Base-by-base conservation (phyloP, 768 basidiomycete species). In the Tricholoma saponaceum region DNA sequence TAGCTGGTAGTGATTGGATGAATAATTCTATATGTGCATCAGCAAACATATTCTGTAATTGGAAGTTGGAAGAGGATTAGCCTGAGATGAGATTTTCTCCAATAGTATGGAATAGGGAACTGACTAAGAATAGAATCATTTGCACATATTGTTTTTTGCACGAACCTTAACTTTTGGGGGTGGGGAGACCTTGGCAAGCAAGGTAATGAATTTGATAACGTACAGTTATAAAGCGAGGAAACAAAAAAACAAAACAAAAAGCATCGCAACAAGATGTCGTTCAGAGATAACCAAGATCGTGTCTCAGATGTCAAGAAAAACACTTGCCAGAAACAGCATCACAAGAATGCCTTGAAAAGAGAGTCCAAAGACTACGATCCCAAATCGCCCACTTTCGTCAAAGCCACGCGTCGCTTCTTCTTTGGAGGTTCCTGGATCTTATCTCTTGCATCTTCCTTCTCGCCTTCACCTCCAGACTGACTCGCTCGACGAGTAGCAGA, bases 381-480 rank as follows among this genome's bases (percentile, higher is more conserved):
- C 64, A 85, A 60, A 70, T 88, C 89, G 20, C 84, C 82, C 2
- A 92, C 80, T 18, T 79, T 78, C 10, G 86, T 91, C 64, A 92
- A 75, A 33, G 83, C 88, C n/a, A 92, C 83, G 22, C 91, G 79
- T 56, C 91, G 80, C 71, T 91, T 93, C 73, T 94, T 93, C 81
- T 90, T 94, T 5, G 88, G 87, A 2, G 88, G 91, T 58, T 84
- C 86, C 58, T 74, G 67, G 12, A 55, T 54, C 56, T 58, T 58
- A 18, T 61, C 67, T 23, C 22, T 67, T 51, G 66, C 70, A 58
- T 64, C 66, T 32, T 57, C 69, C 28, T 62, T 67, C 37, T 54
- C 47, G 50, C 26, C 14, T n/a, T 57, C 63, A 39, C 62, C 61
- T 53, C 56, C 28, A 35, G 30, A 50, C 56, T 30, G 54, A 56